Evolutionary conservation across 495 filamentous ascomycete genomes (phyloP), one percentile per base, ranked within the genome.

Genomic region (Cenococcum geophilum): DNA sequence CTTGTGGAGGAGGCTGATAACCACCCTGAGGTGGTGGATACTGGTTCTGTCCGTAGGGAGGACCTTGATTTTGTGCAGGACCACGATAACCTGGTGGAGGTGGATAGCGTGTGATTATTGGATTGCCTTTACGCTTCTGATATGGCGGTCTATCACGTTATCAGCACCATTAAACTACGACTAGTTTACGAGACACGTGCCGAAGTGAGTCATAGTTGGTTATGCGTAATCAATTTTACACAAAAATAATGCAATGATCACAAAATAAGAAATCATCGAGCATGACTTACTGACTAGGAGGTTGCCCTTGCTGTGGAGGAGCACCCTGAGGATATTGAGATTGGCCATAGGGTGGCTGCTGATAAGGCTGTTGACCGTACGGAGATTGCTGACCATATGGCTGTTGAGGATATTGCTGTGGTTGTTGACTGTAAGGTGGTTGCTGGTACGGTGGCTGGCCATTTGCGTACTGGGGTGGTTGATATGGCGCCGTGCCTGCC

Each of bases 11-110:
- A 16, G 49, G 21, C 25, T 52, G 49, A 27, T 25, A 52, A 5
- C 49, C 49, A 32, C 21, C 6, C 18, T 47, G 58, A n/a, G 55
- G 59, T 45, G 55, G 18, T 35, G 58, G 66, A 50, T 66, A 65
- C 45, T 65, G 60, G 23, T 54, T 58, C 20, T 51, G 63, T 9
- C 35, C 16, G 1, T 42, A 53, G n/a, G 45, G 59, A 32, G 62
- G 53, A 5, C 48, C 59, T 51, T 59, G 65, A 22, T 60, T 63
- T 23, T 58, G 62, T 25, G 61, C 63, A 36, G 70, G 71, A 16
- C 62, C 66, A 43, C 58, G 66, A 66, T 76, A 76, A 4, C 72
- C 72, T 34, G 72, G 74, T 22, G 74, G 74, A 16, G 74, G 74
- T 35, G 73, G 61, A 52, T 74, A 76, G 27, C 67, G 57, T 5